These are phyloP conservation scores for Moesziomyces sp. DNA, from an alignment of 1,284 basidiomycete genomes.

Conservation along the genomic window DNA sequence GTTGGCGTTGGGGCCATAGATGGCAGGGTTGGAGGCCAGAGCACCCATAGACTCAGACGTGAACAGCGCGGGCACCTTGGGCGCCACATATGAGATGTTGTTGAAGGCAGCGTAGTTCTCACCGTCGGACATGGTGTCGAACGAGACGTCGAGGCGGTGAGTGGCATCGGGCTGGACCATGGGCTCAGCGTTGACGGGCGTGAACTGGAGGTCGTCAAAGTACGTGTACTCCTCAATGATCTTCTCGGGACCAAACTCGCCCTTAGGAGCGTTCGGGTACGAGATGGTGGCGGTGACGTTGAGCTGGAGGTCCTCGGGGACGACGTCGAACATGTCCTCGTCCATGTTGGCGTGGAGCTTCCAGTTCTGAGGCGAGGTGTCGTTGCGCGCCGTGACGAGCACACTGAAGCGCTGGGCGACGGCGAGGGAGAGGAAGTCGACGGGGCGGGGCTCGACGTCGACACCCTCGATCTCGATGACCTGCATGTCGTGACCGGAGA, in stretches of 20 bases:
- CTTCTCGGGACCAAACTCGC: conserved; percentile 34
- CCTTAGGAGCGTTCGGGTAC: conserved; percentile 40
- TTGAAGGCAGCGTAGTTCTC: conserved; percentile 68
- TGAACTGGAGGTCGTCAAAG: conserved; percentile 70
- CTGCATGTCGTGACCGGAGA: conserved; percentile 46
- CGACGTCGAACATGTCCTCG: conserved; percentile 69
- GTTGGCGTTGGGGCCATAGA: conserved; percentile 47
- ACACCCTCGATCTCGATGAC: conserved; percentile 61
- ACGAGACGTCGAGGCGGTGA: conserved; percentile 69
- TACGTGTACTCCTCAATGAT: conserved; percentile 57
- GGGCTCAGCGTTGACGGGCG: conserved; percentile 65
- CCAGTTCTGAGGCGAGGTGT: conserved; percentile 80
- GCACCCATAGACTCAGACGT: conserved; percentile 43
- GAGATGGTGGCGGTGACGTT: conserved; percentile 60
- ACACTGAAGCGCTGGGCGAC: conserved; percentile 58
- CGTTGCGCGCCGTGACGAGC: conserved; percentile 75
- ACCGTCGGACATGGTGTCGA: conserved; percentile 70
- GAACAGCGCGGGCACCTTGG: conserved; percentile 56
- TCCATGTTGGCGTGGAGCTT: conserved; percentile 91
- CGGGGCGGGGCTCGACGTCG: conserved; percentile 32
- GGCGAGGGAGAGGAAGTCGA: conserved; percentile 44
- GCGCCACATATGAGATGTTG: conserved; percentile 72
- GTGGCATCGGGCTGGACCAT: conserved; percentile 67
- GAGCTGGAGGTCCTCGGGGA: conserved; percentile 57
- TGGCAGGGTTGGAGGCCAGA: conserved; percentile 67